Evolutionary conservation across 1,139 yeast genomes (phyloP).

Genomic region (Meyerozyma carpophila): DNA sequence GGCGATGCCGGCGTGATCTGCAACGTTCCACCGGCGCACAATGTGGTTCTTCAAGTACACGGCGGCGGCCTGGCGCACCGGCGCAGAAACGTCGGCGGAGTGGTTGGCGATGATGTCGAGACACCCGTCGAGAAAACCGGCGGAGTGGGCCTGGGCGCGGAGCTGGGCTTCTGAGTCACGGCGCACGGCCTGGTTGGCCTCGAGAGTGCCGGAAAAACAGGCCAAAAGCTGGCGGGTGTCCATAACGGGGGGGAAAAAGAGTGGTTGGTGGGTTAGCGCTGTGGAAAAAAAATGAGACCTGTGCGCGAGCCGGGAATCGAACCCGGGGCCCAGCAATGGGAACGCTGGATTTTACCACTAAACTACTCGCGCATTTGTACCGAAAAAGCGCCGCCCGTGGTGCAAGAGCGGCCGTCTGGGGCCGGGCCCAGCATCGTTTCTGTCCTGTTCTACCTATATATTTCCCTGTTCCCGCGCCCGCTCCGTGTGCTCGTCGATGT

Average conservation of each 20-base stretch:
- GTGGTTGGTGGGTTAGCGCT: neutral
- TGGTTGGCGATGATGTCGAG: conserved; percentile 54
- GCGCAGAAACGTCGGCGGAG: conserved; percentile 43
- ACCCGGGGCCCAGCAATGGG: conserved; percentile 19
- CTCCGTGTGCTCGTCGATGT: conserved; percentile 38
- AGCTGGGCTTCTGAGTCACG: conserved; percentile 67
- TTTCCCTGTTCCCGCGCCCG: conserved; percentile 37
- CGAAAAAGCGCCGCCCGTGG: neutral
- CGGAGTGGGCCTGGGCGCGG: conserved; percentile 45
- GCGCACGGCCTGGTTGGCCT: conserved; percentile 59
- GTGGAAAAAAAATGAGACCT: conserved; percentile 1
- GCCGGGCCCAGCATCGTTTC: no score
- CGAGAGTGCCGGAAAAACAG: conserved; percentile 79
- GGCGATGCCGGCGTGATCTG: conserved; percentile 34
- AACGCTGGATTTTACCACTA: conserved; percentile 17
- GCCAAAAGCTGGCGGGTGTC: conserved; percentile 62
- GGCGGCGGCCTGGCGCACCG: conserved; percentile 74
- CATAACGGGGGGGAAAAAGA: conserved; percentile 32
- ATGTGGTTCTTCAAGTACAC: conserved; percentile 81
- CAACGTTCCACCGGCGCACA: conserved; percentile 54
- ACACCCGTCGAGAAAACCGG: conserved; percentile 83
- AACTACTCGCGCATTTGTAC: conserved; percentile 12
- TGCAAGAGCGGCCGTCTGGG: no score
- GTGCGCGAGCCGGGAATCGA: conserved; percentile 18
- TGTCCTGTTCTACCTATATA: conserved; percentile 4